A percentile compares a stretch with the other conserved stretches of the same genome.
Evolutionary conservation across 1,284 basidiomycete species (phyloP).

Genomic region (Waitea zeae): DNA sequence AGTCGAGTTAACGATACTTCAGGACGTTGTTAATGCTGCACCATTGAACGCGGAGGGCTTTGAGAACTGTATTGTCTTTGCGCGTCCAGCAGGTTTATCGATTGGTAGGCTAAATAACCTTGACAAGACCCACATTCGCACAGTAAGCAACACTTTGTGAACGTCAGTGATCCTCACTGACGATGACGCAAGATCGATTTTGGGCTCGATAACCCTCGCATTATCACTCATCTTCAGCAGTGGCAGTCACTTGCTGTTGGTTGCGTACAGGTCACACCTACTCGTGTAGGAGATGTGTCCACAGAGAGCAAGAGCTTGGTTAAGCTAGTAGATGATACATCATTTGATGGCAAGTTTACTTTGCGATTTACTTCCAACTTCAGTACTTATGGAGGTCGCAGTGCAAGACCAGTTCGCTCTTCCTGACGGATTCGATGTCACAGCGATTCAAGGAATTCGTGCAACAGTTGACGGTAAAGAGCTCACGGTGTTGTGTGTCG

Average conservation of each 20-base stretch:
- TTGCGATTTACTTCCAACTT: slow-evolving; percentile 1
- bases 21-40: slow-evolving; percentile 47
- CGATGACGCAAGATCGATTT: too few species aligned
- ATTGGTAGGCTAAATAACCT: slow-evolving; percentile 54
- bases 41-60: slow-evolving; percentile 29
- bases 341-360: slow-evolving; percentile 41
- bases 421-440: slow-evolving; percentile 33
- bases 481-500: too few species aligned
- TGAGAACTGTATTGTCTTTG: slow-evolving; percentile 38
- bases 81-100: slow-evolving; percentile 33
- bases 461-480: too few species aligned
- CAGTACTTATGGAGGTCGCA: not conserved
- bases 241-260: too few species aligned
- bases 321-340: slow-evolving; percentile 46
- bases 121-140: slow-evolving; percentile 69
- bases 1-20: slow-evolving; percentile 3
- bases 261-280: slow-evolving; percentile 31
- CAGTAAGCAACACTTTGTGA: slow-evolving; percentile 34
- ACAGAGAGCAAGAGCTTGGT: slow-evolving; percentile 36
- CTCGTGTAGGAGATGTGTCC: slow-evolving; percentile 29
- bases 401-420: too few species aligned
- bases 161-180: too few species aligned
- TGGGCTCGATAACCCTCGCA: too few species aligned
- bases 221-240: too few species aligned
- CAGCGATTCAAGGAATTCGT: slow-evolving; percentile 43